Base-by-base conservation (phyloP, 768 basidiomycete species). In the Boletus subparvulus region DNA sequence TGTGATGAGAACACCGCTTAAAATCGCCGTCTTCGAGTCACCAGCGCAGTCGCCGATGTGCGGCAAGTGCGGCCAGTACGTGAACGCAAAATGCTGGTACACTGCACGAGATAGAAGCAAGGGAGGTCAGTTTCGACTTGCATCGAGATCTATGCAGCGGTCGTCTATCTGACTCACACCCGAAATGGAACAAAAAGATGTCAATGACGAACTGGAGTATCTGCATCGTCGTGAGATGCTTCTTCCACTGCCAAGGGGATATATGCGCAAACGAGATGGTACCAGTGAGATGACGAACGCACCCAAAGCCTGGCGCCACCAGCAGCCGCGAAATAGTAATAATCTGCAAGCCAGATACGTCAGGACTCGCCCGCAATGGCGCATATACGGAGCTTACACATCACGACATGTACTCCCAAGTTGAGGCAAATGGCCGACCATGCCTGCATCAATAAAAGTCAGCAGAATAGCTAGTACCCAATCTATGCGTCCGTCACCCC, bases 271-370 rank as follows among this genome's bases (percentile, higher is more conserved):
- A 36, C 26, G 16, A 41, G 35, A 47, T 19, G 12, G 41, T 7
- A 17, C 7, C 17, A 19, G 6, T 1, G n/a, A n/a, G 11, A 13
- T 12, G 32, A 13, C 41, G 3, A 24, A 59, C 57, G 41, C 36
- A 68, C 69, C 69, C 69, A 69, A 8, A 56, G 24, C 48, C 58
- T 70, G 21, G 56, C 39, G 6, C 69, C 67, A 14, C 94, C 94
- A 52, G 95, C 93, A 37, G 93, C 91, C n/a, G 92, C 92, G 71
- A 87, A 97, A 77, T 98, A 98, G 75, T 98, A 98, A 76, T 97
- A 98, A 79, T 98, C 93, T 94, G 68, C 10, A 50, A 30, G 12
- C n/a, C 47, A 32, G 12, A 19, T 4, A 57, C 37, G 40, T 52
- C n/a, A 46, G 33, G 40, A 32, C 36, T 33, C 14, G 33, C 26